Base-by-base conservation (phyloP, 2,329 filamentous ascomycete genomes). In the Ceratocystis ficicola region DNA sequence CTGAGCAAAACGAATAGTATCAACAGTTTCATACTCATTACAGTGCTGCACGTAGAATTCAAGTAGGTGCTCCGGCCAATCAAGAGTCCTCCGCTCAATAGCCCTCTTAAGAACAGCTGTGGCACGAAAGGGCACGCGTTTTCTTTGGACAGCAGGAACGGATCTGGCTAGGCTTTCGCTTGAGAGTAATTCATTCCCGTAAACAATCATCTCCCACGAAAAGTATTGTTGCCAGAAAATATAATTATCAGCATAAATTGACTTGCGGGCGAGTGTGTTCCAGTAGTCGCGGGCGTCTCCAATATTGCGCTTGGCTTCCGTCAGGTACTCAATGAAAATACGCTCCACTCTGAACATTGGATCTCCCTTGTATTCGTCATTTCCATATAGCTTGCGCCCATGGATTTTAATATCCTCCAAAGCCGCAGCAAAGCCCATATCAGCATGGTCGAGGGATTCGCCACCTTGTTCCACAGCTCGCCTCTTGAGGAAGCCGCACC, bases 221-320 rank as follows among this genome's bases (percentile, higher is more conserved):
- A 96, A 96, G 75, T 90, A 96, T 55, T 86, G 85, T 65, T 92
- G 81, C 94, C 94, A 99, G 74, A 97, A 97, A 71, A 96, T 90
- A 72, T 92, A 91, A 70, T 86, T 92, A 70, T 90, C 84, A 36
- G 86, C 85, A 66, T 90, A 77, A 2, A 84, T 84, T 20, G 81
- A 79, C n/a, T 83, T 77, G 25, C 83, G 74, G 2, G 80, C 81
- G 36, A 97, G 79, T 20, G 83, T 83, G 69, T 88, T 85, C 85
- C 90, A 97, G 61, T 88, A 83, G 17, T 82, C 80, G 48, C 94
- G 84, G 1, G 93, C 94, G 66, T 86, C 86, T 22, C 90, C 84
- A 64, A 89, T 78, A 50, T 89, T 87, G 30, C 86, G 86, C 70
- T 90, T 90, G 70, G 88, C 90, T 73, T 96, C 89, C 2, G 89